phyloP scores from a whole-genome alignment of 176 grass and related monocot species.

The Zizania latifolia region DNA sequence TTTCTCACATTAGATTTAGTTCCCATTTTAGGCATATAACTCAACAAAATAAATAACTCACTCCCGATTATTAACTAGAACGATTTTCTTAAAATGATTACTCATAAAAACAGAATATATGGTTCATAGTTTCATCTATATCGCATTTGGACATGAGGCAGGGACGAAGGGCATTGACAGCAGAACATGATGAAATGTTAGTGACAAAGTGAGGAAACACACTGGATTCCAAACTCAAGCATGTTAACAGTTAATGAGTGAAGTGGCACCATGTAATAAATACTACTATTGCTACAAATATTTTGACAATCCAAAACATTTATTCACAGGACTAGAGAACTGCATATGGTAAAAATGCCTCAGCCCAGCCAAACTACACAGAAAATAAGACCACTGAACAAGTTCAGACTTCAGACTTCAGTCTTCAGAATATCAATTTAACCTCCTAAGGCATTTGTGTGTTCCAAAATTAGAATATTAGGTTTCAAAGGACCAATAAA shows the following conservation, averaged over 20 bases:
- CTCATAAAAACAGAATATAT: neutral
- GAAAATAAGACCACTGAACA: neutral
- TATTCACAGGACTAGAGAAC: too few species aligned
- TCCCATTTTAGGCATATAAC: neutral
- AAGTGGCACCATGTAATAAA: neutral
- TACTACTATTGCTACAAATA: too few species aligned
- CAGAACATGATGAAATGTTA: neutral
- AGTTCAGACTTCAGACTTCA: too few species aligned
- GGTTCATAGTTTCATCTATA: neutral
- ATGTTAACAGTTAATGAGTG: too few species aligned
- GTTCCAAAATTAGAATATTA: constrained; percentile 1
- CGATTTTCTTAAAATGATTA: neutral
- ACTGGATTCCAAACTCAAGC: neutral
- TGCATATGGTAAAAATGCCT: too few species aligned
- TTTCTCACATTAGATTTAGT: too few species aligned
- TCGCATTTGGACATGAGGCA: too few species aligned
- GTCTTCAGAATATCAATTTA: neutral
- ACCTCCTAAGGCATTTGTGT: neutral
- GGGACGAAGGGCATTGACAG: neutral
- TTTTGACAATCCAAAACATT: too few species aligned
- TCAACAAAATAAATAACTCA: neutral
- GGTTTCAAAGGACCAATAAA: constrained; percentile 3
- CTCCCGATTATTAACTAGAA: neutral
- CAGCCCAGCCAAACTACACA: too few species aligned
- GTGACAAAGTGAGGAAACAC: neutral